Evolutionary conservation across 352 stramenopile species (phyloP), one percentile per base, ranked within the genome.

Genomic region (Phytophthora lateralis): DNA sequence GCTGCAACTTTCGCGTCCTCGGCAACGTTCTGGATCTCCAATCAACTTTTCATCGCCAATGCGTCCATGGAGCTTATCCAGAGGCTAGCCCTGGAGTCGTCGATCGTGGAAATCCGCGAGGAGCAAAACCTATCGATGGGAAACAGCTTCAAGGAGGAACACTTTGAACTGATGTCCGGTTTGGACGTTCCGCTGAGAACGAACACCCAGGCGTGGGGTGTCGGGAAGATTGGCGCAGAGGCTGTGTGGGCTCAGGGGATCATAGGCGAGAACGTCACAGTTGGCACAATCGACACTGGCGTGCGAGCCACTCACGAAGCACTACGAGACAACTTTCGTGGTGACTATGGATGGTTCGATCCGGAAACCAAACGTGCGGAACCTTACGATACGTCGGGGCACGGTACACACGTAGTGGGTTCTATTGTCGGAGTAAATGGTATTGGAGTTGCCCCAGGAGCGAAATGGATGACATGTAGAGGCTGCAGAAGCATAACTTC

Each of bases 251-350:
- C 38, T n/a, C 39, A 60, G 15, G 63, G 45, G 4, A 57, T 76
- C 49, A 53, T 35, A 9, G 75, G 69, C 15, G 44, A 59, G 20
- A 74, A 62, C 46, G 46, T 79, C 14, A 60, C 71, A 6, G 61
- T 82, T 8, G 73, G 59, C 2, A 71, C 51, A n/a, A 85, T 82
- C 48, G 70, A 82, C 38, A 72, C 66, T 37, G 75, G 75, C n/a
- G 75, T 60, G 24, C 69, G 67, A 17, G 15, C 55, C 39, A 75
- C 75, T 14, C 75, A 80, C 21, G 53, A 80, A 37, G 57, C 44
- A n/a, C 43, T 78, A 27, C 55, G 61, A 29, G 43, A 42, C 30
- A 64, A 43, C 18, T 78, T 61, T 39, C 49, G 56, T 11, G 49
- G 47, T 11, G 44, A 62, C 52, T 62, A 66, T 26, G 71, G 66